Evolutionary conservation across 179 eudicot genomes (phyloP), one percentile per base, ranked within the genome.

Genomic region (Corrigiola litoralis): DNA sequence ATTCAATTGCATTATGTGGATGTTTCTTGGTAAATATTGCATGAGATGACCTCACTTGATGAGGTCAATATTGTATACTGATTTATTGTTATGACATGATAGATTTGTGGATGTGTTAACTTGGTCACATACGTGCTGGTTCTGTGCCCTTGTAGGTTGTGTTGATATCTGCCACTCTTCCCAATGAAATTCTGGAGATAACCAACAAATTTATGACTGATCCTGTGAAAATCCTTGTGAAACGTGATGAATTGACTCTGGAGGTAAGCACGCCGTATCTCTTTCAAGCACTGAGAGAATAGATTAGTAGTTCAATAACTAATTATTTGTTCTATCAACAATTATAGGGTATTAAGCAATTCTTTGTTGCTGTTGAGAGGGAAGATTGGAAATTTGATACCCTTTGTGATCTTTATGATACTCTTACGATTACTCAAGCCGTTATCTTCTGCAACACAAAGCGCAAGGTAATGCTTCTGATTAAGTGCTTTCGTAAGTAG

Each of bases 341-440:
- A 29, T 74, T 65, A 49, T 87, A 92, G 98, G 98, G 97, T 31
- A 92, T 92, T 79, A 92, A 92, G 80, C 97, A 92, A 74, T 92
- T 92, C 77, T 92, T 90, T 54, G 97, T 90, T 58, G 97, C 98
- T 1, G 97, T 92, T 21, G 98, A 92, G 78, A 86, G 82, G 76
- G 98, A 92, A 66, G 95, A 92, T 66, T 92, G 98, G 98, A 90
- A 92, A 67, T 90, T 92, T 80, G 94, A 92, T 74, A 92, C 98
- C n/a, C 74, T 90, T 32, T 87, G 94, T 69, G 98, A 92, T 81
- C 88, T 92, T n/a, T 92, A 92, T 81, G 95, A 92, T 74, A 92
- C 97, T 21, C 94, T 92, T 46, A 92, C 95, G 24, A 87, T 92
- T 64, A 92, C 97, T 54, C 98, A 92, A 80, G 98, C 98, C 47